Base-by-base conservation (phyloP, 306 rosid genomes). In the Elaeagnus macrophylla region DNA sequence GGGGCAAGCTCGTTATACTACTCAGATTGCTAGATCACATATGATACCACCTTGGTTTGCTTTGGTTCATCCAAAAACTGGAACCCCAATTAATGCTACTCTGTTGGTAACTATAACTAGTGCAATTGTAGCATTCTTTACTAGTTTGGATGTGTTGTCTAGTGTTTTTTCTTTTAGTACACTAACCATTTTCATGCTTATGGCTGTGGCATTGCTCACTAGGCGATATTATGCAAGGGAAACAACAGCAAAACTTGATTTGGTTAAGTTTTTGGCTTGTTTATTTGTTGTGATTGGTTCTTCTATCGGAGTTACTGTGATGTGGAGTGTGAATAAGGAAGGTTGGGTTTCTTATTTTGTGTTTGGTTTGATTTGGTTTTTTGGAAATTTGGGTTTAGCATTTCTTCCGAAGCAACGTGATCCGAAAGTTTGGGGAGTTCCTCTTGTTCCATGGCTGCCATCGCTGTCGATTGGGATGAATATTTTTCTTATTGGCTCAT, bases 11-110 rank as follows among this genome's bases (percentile, higher is more conserved):
- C 77, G 99, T 37, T 91, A 91, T 68, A 84, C 79, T 1, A 91
- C 96, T n/a, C 99, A 91, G 65, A 87, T 91, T 56, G 95, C 99
- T 0, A 76, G 99, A 48, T 55, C 96, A 10, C 99, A 91, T 51
- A 79, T 91, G 93, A 87, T 87, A 42, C 84, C 99, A 0, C 99
- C 99, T 0, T 75, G 83, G 71, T 87, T 91, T 10, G 96, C 99
- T 4, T 71, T 80, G 5, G 81, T 91, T 60, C 96, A 91, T 44
- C 93, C 99, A 0, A 84, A 66, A 65, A 91, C 95, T 2, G 87
- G 93, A 38, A 91, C 99, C 5, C 99, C 99, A 0, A 52, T 91
- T 2, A 67, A 91, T 59, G 97, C 97, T 16, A 87, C 99, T 7
- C 60, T 80, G 19, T 71, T 91, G 81, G 77, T 83, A 0, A 84